Evolutionary conservation across 768 basidiomycete species (phyloP), one percentile per base, ranked within the genome.

Genomic region (Mycena metata): DNA sequence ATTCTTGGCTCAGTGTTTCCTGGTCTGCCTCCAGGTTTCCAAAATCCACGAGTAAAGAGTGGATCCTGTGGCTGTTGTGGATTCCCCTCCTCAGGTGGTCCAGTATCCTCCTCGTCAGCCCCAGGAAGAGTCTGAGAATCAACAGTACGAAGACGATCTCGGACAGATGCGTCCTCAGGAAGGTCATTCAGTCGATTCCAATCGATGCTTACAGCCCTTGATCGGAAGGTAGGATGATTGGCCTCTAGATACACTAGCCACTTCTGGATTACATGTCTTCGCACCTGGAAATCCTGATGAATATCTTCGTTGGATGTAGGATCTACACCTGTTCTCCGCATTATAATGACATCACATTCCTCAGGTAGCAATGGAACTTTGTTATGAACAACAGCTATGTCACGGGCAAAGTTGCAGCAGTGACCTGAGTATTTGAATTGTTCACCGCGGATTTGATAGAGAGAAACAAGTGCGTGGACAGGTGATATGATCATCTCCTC

Each of bases 331-430:
- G 19, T 52, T 16, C 65, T 52, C 0, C 58, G 58, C 58, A 66
- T 54, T 5, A 66, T 47, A 8, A 66, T 60, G 17, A 66, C 39
- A 54, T 66, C 65, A 60, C 65, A 66, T 46, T 66, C 65, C 23
- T 66, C 65, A 11, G 65, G 58, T 1, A 60, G 50, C 1, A 66
- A 11, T 5, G 65, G 65, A 2, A 66, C 33, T 26, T 45, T 35
- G 19, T 66, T 54, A 33, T 60, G 58, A 2, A 60, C 15, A 24
- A 52, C n/a, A 23, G 64, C 57, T 16, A 15, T 54, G 19, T 66
- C 65, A 0, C 64, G 49, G 2, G 49, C 17, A 26, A 66, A 66
- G 45, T 66, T 66, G 35, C 50, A 66, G 43, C 58, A 60, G 43
- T 66, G 65, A 1, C 65, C 65, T 3, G 49, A 52, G 46, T 66